A percentile compares a stretch with the other conserved stretches of the same genome.
Evolutionary conservation across 31 red algal species (phyloP).

Genomic region (Endocladia muricata): DNA sequence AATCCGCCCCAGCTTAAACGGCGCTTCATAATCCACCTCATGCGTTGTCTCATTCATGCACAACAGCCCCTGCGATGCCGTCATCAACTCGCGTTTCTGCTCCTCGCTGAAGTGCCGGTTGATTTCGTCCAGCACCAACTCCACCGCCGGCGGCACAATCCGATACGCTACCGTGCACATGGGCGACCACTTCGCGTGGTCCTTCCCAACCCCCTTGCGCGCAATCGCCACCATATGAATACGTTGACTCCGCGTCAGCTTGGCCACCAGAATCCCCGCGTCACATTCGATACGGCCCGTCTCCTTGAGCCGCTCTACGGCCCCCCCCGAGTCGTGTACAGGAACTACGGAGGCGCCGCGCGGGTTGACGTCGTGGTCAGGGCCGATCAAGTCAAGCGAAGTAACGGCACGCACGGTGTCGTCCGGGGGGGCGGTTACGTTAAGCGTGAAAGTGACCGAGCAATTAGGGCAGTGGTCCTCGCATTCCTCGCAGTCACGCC

Average conservation of each 20-base stretch:
- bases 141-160: conserved; percentile 75
- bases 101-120: conserved; percentile 54
- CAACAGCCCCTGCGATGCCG: conserved; percentile 50
- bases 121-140: conserved; percentile 54
- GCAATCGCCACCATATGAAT: conserved; percentile 66
- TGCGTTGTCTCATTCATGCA: conserved; percentile 19
- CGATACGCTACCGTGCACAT: conserved; percentile 83
- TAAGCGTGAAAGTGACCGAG: conserved; percentile 45
- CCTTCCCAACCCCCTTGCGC: conserved; percentile 91
- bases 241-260: conserved; percentile 65
- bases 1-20: conserved; percentile 67
- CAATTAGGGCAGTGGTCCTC: conserved; percentile 65
- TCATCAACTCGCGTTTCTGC: conserved; percentile 54
- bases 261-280: conserved; percentile 78
- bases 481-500: conserved; percentile 63
- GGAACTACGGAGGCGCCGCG: conserved; percentile 36
- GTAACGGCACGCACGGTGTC: conserved; percentile 23
- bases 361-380: neutral
- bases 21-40: conserved; percentile 63
- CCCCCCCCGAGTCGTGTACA: conserved; percentile 63
- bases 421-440: conserved; percentile 21
- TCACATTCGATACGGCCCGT: neutral
- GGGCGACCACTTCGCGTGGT: conserved; percentile 97
- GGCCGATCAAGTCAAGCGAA: neutral
- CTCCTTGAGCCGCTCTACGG: neutral